Evolutionary conservation across 2,329 filamentous ascomycete genomes (phyloP).

Genomic region (Ceratocystis destructans): DNA sequence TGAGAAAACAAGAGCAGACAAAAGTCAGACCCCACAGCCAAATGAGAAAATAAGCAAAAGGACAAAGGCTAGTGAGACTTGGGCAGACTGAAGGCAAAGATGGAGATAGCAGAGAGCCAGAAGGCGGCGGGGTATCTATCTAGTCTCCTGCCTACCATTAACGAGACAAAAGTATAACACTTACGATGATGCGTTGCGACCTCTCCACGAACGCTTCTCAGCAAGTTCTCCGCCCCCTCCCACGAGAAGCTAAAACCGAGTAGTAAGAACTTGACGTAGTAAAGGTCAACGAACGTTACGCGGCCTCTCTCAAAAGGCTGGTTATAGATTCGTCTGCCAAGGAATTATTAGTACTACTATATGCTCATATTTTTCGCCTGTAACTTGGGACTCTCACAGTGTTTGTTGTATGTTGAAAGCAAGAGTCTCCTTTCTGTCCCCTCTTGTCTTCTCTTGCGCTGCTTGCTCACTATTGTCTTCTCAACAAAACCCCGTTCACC

Average conservation of each 20-base stretch:
- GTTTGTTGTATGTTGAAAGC: background rate
- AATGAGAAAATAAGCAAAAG: no score
- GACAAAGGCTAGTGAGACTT: no score
- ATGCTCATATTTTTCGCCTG: background rate
- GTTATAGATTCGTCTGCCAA: background rate
- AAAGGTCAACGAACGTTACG: background rate
- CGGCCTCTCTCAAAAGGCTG: background rate
- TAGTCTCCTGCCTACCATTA: no score
- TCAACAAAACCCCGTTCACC: background rate
- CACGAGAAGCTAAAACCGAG: background rate
- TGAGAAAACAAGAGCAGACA: background rate
- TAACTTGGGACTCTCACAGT: background rate
- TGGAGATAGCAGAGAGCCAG: no score
- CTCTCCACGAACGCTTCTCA: background rate
- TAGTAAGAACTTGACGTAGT: no score
- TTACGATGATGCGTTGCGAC: no score
- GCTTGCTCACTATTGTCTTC: background rate
- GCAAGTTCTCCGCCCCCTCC: background rate
- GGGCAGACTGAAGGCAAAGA: no score
- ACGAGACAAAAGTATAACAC: no score
- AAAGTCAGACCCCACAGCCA: no score
- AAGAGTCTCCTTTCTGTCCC: background rate
- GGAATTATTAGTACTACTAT: background rate
- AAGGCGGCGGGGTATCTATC: no score
- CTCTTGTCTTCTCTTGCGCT: background rate